phyloP scores from a whole-genome alignment of 2,329 filamentous ascomycete species.

The Thielaviopsis populi region DNA sequence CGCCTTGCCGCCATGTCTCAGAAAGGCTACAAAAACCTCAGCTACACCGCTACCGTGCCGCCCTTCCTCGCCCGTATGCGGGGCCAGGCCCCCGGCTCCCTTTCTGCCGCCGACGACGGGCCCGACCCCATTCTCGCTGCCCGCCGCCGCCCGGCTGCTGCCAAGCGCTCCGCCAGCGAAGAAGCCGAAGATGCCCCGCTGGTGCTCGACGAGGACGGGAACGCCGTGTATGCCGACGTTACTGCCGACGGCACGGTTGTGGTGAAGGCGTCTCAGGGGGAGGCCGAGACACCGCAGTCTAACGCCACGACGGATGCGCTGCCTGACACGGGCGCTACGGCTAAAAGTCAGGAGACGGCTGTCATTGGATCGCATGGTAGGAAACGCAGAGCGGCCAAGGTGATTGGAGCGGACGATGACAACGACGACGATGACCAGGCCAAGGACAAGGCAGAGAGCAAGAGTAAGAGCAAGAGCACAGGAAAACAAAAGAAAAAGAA shows the following conservation, averaged over 20 bases:
- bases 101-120: constrained; percentile 31
- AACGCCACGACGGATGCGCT: neutral
- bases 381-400: constrained; percentile 41
- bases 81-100: constrained; percentile 35
- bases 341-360: constrained; percentile 26
- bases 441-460: constrained; percentile 8
- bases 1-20: constrained; percentile 29
- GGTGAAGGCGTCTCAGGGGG: constrained; percentile 11
- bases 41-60: constrained; percentile 45
- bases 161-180: constrained; percentile 43
- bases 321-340: constrained; percentile 20
- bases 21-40: constrained; percentile 56
- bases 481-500: constrained; percentile 33
- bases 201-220: constrained; percentile 57
- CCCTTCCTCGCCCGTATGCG: constrained; percentile 45
- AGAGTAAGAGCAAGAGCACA: constrained; percentile 4
- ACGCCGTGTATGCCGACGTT: constrained; percentile 40
- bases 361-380: constrained; percentile 30
- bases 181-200: constrained; percentile 65
- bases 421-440: constrained; percentile 13
- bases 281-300: neutral
- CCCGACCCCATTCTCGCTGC: constrained; percentile 39
- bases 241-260: constrained; percentile 30
- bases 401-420: constrained; percentile 29
- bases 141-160: constrained; percentile 33